Conservation (phyloP, 257 asterid species). For the Gentiana straminea region DNA sequence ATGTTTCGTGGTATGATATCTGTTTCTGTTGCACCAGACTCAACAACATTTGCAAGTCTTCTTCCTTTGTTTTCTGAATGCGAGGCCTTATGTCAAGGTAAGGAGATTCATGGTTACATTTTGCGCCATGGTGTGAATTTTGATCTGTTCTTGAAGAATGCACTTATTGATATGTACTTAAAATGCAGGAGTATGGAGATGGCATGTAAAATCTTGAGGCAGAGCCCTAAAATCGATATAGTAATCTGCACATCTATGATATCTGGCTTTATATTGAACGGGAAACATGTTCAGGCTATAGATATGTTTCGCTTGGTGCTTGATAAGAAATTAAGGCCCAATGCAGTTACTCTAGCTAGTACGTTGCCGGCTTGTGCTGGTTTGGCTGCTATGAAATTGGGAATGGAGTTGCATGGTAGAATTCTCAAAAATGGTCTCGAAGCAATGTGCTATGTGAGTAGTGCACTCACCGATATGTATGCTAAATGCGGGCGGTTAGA, state of each 20-base stretch:
- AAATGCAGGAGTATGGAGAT: conserved; percentile 53
- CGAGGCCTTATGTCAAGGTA: conserved; percentile 35
- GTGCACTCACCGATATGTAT: conserved; percentile 78
- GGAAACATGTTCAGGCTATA: conserved; percentile 58
- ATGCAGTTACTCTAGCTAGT: conserved; percentile 80
- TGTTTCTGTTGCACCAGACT: conserved; percentile 46
- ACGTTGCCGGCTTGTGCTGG: conserved; percentile 79
- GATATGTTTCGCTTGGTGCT: conserved; percentile 43
- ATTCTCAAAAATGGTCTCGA: conserved; percentile 47
- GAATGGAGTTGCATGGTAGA: conserved; percentile 66
- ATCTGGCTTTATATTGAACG: conserved; percentile 69
- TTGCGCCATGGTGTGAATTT: conserved; percentile 38
- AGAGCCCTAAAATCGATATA: conserved; percentile 40
- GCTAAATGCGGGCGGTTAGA: conserved; percentile 80
- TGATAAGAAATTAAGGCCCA: conserved; percentile 50
- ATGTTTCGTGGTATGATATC: conserved; percentile 44
- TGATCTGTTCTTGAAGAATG: conserved; percentile 73
- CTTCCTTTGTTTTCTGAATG: conserved; percentile 52
- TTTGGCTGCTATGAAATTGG: conserved; percentile 43
- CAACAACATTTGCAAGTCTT: conserved; percentile 70
- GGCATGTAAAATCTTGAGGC: conserved; percentile 47
- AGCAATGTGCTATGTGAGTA: conserved; percentile 53
- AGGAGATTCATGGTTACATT: conserved; percentile 63
- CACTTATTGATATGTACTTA: conserved; percentile 74
- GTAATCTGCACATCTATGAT: conserved; percentile 80